Conservation (phyloP, 2,329 filamentous ascomycete genomes). For the Penicillium sp. region DNA sequence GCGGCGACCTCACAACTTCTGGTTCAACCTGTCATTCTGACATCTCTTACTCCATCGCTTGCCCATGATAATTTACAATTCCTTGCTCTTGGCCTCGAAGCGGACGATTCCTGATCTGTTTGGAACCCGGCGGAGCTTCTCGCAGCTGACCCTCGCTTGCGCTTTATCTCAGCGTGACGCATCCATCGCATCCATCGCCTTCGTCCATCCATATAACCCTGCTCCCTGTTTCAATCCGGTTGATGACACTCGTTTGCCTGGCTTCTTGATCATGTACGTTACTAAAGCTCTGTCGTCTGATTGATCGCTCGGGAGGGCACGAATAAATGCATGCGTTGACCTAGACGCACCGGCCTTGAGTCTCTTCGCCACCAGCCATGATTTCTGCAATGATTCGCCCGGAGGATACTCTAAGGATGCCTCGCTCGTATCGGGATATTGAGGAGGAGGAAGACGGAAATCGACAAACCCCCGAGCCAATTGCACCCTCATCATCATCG, state of each 20-base stretch:
- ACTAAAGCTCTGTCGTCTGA: constrained; percentile 24
- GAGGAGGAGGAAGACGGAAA: constrained; percentile 40
- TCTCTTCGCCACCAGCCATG: constrained; percentile 25
- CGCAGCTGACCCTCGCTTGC: constrained; percentile 17
- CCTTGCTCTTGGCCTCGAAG: constrained; percentile 13
- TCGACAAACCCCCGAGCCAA: constrained; percentile 34
- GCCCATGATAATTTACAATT: constrained; percentile 8
- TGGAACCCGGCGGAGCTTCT: constrained; percentile 21
- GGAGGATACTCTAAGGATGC: constrained; percentile 43
- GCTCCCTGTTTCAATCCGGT: not conserved
- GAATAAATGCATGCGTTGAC: constrained; percentile 8
- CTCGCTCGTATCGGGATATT: constrained; percentile 37
- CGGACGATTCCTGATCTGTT: constrained; percentile 18
- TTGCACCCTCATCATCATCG: constrained; percentile 28
- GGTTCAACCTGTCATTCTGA: constrained; percentile 26
- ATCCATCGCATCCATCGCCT: not conserved
- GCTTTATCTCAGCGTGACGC: constrained; percentile 13
- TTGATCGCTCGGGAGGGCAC: constrained; percentile 16
- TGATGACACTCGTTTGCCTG: constrained; percentile 13
- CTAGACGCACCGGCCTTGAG: not conserved
- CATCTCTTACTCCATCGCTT: constrained; percentile 17
- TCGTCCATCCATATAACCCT: constrained; percentile 1
- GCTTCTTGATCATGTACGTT: constrained; percentile 28
- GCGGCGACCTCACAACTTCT: constrained; percentile 9
- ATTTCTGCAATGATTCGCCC: constrained; percentile 43